Percentiles rank a stretch among this genome's conserved stretches.
These are phyloP conservation scores for Arbutus unedo DNA, from an alignment of 148 eudicot species.

Conservation along the genomic window DNA sequence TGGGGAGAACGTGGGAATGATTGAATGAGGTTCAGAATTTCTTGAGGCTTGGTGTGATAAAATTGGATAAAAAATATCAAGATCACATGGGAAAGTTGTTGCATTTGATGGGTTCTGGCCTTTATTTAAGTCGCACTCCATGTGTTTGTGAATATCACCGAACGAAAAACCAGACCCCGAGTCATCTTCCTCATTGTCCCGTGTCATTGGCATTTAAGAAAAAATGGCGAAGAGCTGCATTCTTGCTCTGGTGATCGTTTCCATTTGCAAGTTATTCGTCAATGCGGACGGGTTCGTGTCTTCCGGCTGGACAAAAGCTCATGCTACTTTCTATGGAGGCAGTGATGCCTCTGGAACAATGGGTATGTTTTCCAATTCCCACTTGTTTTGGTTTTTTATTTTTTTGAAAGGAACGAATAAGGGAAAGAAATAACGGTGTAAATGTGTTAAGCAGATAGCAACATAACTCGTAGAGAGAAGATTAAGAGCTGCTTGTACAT, in stretches of 20 bases:
- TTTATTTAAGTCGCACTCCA: slow-evolving; percentile 23
- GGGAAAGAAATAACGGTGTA: no score
- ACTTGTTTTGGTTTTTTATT: not conserved
- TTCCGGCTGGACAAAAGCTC: slow-evolving; percentile 53
- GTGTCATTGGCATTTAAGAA: not conserved
- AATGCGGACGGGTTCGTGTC: slow-evolving; percentile 44
- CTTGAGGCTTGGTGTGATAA: slow-evolving; percentile 8
- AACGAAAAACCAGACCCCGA: slow-evolving; percentile 5
- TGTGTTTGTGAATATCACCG: slow-evolving; percentile 1
- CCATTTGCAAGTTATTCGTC: slow-evolving; percentile 21
- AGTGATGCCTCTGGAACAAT: slow-evolving; percentile 81
- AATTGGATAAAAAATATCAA: not conserved
- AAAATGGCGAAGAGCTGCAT: slow-evolving; percentile 28
- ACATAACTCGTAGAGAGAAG: no score
- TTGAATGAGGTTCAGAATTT: slow-evolving; percentile 10
- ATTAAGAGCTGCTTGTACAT: no score
- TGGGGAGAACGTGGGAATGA: not conserved
- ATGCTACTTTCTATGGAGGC: slow-evolving; percentile 84
- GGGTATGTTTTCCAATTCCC: slow-evolving; percentile 37
- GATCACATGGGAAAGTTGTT: slow-evolving; percentile 51
- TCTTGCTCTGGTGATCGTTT: slow-evolving; percentile 19
- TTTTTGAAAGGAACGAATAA: not conserved
- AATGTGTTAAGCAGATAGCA: no score
- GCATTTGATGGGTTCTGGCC: slow-evolving; percentile 1
- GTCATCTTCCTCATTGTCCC: not conserved